These are phyloP conservation scores for Paramecium primaurelia DNA, from an alignment of 73 alveolate genomes.

Conservation along the genomic window DNA sequence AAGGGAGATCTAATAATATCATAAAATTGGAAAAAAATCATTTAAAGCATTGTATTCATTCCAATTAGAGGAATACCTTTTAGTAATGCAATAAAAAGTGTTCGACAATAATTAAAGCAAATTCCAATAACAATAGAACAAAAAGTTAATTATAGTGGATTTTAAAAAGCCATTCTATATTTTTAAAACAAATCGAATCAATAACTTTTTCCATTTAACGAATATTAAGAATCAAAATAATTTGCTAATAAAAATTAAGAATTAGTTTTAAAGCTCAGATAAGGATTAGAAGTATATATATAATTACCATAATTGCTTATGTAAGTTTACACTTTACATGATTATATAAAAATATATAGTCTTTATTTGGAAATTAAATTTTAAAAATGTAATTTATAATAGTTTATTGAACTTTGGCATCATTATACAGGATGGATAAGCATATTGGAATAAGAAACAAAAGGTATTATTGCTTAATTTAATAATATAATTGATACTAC, in stretches of 20 bases:
- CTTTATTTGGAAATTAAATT: neutral
- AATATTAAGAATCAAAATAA: neutral
- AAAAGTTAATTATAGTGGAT: neutral
- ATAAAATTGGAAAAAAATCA: neutral
- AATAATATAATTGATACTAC: neutral
- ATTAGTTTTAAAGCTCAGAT: neutral
- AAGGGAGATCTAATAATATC: neutral
- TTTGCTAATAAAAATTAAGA: neutral
- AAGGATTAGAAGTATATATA: neutral
- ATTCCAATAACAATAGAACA: neutral
- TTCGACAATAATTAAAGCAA: neutral
- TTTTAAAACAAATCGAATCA: neutral
- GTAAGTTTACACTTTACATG: neutral
- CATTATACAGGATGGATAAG: conserved; percentile 38
- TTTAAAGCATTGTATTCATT: neutral
- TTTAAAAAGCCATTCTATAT: conserved; percentile 45
- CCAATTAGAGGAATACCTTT: conserved; percentile 17
- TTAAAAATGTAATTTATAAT: neutral
- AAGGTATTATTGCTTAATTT: neutral
- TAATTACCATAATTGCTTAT: neutral
- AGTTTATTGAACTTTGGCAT: neutral
- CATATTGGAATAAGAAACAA: neutral
- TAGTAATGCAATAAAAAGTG: neutral
- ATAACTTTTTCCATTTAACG: neutral
- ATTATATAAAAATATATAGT: neutral